phyloP scores from a whole-genome alignment of 257 asterid species.

The Salvia hispanica region DNA sequence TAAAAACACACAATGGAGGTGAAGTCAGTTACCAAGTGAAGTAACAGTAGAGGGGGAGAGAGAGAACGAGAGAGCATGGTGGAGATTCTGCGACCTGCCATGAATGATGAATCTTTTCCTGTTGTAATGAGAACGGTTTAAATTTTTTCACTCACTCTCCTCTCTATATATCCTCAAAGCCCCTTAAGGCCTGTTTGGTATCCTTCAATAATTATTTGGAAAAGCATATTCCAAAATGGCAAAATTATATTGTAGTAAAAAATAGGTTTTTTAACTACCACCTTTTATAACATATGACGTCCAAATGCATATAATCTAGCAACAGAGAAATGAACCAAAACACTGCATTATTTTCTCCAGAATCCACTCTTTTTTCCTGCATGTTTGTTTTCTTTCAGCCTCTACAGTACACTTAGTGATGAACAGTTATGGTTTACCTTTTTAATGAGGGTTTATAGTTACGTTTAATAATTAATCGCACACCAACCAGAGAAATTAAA shows the following conservation, averaged over 20 bases:
- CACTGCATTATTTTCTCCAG: neutral
- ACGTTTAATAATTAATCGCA: too few species aligned
- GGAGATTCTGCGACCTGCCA: conserved; percentile 58
- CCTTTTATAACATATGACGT: neutral
- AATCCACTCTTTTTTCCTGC: neutral
- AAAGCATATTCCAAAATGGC: neutral
- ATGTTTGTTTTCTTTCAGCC: neutral
- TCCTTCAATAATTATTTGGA: neutral
- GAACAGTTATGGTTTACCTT: too few species aligned
- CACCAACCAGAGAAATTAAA: too few species aligned
- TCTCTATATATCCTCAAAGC: neutral
- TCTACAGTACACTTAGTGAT: neutral
- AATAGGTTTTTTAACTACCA: neutral
- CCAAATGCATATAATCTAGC: neutral
- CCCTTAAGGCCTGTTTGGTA: neutral
- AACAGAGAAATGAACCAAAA: neutral
- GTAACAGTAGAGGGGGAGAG: conserved; percentile 35
- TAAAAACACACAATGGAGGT: neutral
- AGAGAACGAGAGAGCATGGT: conserved; percentile 49
- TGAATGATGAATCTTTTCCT: neutral
- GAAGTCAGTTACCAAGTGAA: conserved; percentile 36
- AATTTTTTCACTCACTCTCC: conserved; percentile 3
- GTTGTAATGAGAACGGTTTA: neutral
- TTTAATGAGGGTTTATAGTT: too few species aligned
- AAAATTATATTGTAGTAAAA: neutral